phyloP scores from a whole-genome alignment of 345 rosid genomes.

The Populus ilicifolia region DNA sequence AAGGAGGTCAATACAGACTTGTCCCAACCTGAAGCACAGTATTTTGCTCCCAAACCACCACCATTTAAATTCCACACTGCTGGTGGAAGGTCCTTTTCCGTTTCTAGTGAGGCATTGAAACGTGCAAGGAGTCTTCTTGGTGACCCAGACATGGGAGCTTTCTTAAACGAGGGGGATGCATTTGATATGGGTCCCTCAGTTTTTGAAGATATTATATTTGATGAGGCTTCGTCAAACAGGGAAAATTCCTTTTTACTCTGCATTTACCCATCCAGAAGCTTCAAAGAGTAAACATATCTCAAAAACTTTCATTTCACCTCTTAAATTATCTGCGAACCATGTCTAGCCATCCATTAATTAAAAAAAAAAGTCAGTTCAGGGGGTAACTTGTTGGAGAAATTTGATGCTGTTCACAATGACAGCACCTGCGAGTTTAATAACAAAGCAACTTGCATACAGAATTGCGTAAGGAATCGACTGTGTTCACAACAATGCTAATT shows the following conservation, averaged over 20 bases:
- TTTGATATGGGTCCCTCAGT: conserved; percentile 33
- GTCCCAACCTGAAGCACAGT: conserved; percentile 25
- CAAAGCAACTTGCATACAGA: conserved; percentile 26
- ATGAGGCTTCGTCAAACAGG: conserved; percentile 37
- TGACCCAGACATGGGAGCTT: conserved; percentile 65
- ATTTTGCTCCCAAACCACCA: conserved; percentile 42
- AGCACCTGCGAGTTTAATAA: conserved; percentile 15
- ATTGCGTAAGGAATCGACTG: conserved; percentile 19
- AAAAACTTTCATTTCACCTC: conserved; percentile 57
- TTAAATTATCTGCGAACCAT: conserved; percentile 45
- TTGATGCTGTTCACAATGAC: conserved; percentile 56
- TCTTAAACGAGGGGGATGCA: conserved; percentile 41
- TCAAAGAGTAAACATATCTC: conserved; percentile 38
- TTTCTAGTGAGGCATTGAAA: conserved; percentile 76
- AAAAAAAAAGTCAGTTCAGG: conserved; percentile 35
- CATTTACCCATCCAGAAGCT: conserved; percentile 35
- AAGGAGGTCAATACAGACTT: conserved; percentile 23
- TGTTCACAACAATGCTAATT: conserved; percentile 15
- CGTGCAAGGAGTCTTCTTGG: conserved; percentile 95
- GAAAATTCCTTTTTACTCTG: conserved; percentile 32
- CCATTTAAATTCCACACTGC: conserved; percentile 81
- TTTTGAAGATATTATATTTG: conserved; percentile 26
- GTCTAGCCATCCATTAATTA: conserved; percentile 23
- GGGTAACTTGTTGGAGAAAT: conserved; percentile 62
- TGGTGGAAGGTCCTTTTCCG: conserved; percentile 77